Base-by-base conservation (phyloP, 1,284 basidiomycete genomes). In the Cystobasidium slooffiae region DNA sequence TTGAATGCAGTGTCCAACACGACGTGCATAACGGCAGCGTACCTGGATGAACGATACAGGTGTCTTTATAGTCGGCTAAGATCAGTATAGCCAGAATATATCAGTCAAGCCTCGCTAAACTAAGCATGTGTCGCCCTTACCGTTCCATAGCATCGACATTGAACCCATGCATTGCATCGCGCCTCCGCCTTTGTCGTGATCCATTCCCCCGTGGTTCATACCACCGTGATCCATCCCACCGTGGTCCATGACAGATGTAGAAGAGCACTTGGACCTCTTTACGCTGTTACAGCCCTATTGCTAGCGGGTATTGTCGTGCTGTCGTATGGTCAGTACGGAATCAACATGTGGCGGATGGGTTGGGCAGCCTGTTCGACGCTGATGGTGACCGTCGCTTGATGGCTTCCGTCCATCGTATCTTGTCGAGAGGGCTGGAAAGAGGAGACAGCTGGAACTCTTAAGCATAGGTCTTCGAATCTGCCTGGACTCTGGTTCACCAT, bases 11-110 rank as follows among this genome's bases (percentile, higher is more conserved):
- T n/a, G n/a, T 37, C 10, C 41, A 31, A 16, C 46, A 58, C 39
- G 37, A 58, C 56, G 56, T 58, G 56, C 56, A 44, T n/a, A n/a
- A 31, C 12, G 12, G 51, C 41, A 43, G n/a, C 59, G n/a, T 20
- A 72, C 68, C 68, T 63, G 56, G 55, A 39, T 58, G 58, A 14
- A 72, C 68, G 44, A 72, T 72, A 44, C 68, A 72, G 46, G 68
- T 72, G 20, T 58, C 68, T 51, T 63, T 72, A 49, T 72, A 72
- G 58, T 72, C 68, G 51, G 68, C 68, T 72, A 46, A 8, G 8
- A 41, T 64, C 62, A 64, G 43, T n/a, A n/a, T n/a, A n/a, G n/a
- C n/a, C n/a, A n/a, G n/a, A n/a, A n/a, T n/a, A n/a, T n/a, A n/a
- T n/a, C n/a, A n/a, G n/a, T n/a, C n/a, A n/a, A n/a, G n/a, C 22